Evolutionary conservation across 345 rosid species (phyloP), one percentile per base, ranked within the genome.

Genomic region (Syzygium grande): DNA sequence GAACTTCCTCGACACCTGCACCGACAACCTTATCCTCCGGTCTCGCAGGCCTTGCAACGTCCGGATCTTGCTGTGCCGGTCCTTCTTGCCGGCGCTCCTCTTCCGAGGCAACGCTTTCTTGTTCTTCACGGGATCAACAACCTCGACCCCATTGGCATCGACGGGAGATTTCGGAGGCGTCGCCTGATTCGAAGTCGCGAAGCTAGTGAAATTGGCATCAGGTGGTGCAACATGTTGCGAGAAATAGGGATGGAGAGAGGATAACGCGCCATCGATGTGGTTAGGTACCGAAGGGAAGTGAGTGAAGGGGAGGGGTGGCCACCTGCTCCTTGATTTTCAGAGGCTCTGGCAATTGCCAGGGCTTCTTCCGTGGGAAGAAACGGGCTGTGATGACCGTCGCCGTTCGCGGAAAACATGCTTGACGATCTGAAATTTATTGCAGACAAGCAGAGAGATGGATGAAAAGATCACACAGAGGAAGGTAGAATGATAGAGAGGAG

Each of bases 1-100:
- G 92, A 96, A 96, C 86, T 91, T 92, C 53, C 96, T 93, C 17
- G 98, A 94, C 86, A 92, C 93, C 87, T 93, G 92, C 86, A 96
- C 93, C 61, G 98, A 96, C 53, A 96, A 85, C 90, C 98, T 93
- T 94, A 96, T 94, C 68, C 98, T 90, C 86, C 98, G 87, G 89
- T 95, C 98, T 87, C 97, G 91, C 38, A 93, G 96, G 4, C 98
- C 98, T 87, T 92, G 93, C 77, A 96, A 94, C 25, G 98, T 95
- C 65, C 89, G 89, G 94, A 96, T 96, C 96, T 96, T 96, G 94
- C 95, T 96, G 86, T 95, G 98, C 83, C 96, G 90, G 91, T 95
- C 98, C 85, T 92, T 95, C 90, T 94, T 94, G 41, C 91, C 93
- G 16, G 77, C 84, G 85, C 88, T 90, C 90, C 87, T 93, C 84